These are phyloP conservation scores for Hygrophila difformis DNA, from an alignment of 257 asterid genomes.

Conservation along the genomic window DNA sequence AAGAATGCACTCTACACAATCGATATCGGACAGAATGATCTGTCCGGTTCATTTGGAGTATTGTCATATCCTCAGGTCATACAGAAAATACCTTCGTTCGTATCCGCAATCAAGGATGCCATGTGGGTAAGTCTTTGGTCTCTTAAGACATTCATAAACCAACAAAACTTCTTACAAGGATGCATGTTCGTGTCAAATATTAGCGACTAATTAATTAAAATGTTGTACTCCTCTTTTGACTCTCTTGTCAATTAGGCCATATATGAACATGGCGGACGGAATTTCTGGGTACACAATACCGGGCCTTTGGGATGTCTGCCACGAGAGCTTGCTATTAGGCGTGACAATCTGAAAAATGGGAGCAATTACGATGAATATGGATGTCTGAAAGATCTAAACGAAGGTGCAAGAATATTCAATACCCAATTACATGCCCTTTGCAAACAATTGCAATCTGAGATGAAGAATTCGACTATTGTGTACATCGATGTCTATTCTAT, in stretches of 20 bases:
- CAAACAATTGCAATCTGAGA: conserved; percentile 18
- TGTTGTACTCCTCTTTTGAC: no score
- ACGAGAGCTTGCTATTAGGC: conserved; percentile 21
- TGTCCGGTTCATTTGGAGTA: conserved; percentile 16
- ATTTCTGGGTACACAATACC: conserved; percentile 42
- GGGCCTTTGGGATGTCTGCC: conserved; percentile 55
- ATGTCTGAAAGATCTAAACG: conserved; percentile 26
- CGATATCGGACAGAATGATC: conserved; percentile 55
- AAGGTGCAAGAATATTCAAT: conserved; percentile 33
- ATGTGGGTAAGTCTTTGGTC: conserved; percentile 34
- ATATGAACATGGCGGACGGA: conserved; percentile 36
- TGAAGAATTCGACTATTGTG: conserved; percentile 25
- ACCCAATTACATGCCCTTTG: conserved; percentile 16
- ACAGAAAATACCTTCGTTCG: conserved; percentile 32
- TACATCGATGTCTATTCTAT: conserved; percentile 29
- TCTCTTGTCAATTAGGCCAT: conserved; percentile 18
- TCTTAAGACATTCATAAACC: no score
- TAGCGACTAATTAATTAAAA: no score
- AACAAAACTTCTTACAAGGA: no score
- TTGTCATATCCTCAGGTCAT: conserved; percentile 29
- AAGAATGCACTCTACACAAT: conserved; percentile 29
- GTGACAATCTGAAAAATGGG: not conserved
- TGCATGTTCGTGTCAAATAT: no score
- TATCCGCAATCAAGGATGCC: conserved; percentile 39
- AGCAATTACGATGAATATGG: conserved; percentile 27